phyloP scores from a whole-genome alignment of 2,329 filamentous ascomycete species.

The Capronia epimyces region DNA sequence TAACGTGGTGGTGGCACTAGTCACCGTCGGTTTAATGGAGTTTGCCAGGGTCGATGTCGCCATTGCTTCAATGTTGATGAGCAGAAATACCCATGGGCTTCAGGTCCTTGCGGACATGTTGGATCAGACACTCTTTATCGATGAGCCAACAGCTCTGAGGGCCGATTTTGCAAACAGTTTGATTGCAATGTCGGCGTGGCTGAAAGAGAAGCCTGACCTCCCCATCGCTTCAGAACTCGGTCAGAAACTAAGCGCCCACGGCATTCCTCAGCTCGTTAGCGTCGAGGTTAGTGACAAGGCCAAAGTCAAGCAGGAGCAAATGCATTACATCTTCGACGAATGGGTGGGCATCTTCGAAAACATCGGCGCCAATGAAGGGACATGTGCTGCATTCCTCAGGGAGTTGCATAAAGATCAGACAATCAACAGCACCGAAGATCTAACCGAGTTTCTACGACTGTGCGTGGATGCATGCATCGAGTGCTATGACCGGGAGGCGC shows the following conservation, averaged over 20 bases:
- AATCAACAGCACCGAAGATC: constrained; percentile 68
- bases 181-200: constrained; percentile 74
- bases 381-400: constrained; percentile 69
- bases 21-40: constrained; percentile 57
- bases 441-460: constrained; percentile 71
- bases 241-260: constrained; percentile 53
- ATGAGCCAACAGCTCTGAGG: constrained; percentile 70
- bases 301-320: constrained; percentile 66
- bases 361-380: constrained; percentile 67
- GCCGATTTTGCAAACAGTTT: constrained; percentile 81
- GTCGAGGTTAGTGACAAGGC: constrained; percentile 53
- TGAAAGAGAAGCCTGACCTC: constrained; percentile 64
- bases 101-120: constrained; percentile 76
- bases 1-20: constrained; percentile 55
- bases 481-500: constrained; percentile 67
- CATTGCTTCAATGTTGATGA: constrained; percentile 65
- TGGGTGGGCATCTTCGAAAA: constrained; percentile 82
- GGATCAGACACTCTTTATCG: constrained; percentile 71
- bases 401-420: constrained; percentile 73
- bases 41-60: constrained; percentile 63
- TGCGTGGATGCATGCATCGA: constrained; percentile 75
- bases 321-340: constrained; percentile 93
- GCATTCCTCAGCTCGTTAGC: constrained; percentile 52
- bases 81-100: constrained; percentile 65
- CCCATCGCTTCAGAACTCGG: constrained; percentile 66